Evolutionary conservation across 306 rosid species (phyloP).

Genomic region (Trichosanthes cucumerina): DNA sequence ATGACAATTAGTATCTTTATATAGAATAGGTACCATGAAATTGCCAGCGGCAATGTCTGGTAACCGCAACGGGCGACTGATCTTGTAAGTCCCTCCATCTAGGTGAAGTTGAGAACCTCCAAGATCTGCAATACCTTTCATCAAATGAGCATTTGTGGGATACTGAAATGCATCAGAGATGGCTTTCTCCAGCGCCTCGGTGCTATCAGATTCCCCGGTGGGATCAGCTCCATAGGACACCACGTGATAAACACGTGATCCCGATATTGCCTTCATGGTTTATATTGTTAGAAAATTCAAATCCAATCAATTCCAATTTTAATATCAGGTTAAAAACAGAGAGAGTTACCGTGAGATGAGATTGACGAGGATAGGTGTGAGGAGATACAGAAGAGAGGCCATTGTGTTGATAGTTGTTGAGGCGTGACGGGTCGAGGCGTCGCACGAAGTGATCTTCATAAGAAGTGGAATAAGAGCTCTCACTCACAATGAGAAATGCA

Average conservation of each 20-base stretch:
- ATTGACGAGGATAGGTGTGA: neutral
- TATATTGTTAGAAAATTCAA: neutral
- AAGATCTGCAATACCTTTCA: conserved; percentile 25
- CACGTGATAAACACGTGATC: conserved; percentile 26
- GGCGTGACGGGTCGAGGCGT: conserved; percentile 12
- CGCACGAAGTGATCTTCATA: conserved; percentile 6
- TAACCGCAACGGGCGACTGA: conserved; percentile 26
- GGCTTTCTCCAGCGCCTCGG: conserved; percentile 29
- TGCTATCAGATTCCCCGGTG: conserved; percentile 28
- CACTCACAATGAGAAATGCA: neutral
- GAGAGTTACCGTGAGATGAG: conserved; percentile 6
- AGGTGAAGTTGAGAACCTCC: conserved; percentile 32
- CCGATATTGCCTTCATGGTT: neutral
- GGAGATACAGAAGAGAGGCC: conserved; percentile 1
- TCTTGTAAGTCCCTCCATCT: conserved; percentile 35
- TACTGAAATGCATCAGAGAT: conserved; percentile 16
- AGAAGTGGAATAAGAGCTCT: conserved; percentile 18
- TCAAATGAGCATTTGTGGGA: conserved; percentile 14
- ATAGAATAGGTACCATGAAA: conserved; percentile 17
- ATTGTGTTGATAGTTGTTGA: neutral
- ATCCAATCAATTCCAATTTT: neutral
- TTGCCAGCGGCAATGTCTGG: conserved; percentile 21
- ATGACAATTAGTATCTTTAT: too few species aligned
- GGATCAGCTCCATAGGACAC: conserved; percentile 34
- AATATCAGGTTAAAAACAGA: neutral